Percentiles rank a stretch among this genome's conserved stretches.
These are phyloP conservation scores for Lasiodiplodia gonubiensis DNA, from an alignment of 2,329 filamentous ascomycete genomes.

Conservation along the genomic window DNA sequence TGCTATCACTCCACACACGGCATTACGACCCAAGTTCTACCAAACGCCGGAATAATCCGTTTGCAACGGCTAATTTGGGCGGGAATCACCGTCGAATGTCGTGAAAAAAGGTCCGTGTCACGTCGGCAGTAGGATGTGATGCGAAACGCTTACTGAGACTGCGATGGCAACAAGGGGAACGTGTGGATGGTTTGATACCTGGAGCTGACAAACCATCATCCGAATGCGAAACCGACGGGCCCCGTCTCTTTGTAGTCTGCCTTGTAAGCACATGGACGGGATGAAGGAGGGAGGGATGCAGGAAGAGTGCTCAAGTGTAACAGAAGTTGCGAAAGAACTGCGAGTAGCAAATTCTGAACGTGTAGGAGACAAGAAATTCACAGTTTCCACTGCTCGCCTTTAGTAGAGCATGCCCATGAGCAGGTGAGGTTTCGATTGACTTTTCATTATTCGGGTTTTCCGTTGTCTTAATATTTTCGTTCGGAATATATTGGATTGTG, in stretches of 20 bases:
- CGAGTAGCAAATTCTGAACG: background rate
- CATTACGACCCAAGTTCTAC: background rate
- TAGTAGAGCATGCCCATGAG: background rate
- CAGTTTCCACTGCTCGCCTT: background rate
- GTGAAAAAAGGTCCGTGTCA: background rate
- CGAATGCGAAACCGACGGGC: background rate
- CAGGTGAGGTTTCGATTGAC: background rate
- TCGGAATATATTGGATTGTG: background rate
- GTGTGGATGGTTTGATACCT: background rate
- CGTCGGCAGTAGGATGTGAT: background rate
- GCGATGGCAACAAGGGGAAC: background rate
- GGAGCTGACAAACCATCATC: background rate
- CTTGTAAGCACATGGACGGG: background rate
- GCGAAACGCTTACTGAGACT: constrained; percentile 22
- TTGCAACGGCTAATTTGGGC: background rate
- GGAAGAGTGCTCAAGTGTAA: background rate
- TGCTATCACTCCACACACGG: no score
- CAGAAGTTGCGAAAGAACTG: background rate
- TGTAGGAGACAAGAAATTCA: background rate
- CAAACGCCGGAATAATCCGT: background rate
- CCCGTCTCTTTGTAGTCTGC: no score
- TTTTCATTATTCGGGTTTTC: background rate
- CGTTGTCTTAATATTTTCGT: background rate
- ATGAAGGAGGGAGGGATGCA: background rate
- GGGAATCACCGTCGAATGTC: background rate